Conservation (phyloP, 805 yeast genomes). For the Yamadazyma kitorensis region DNA sequence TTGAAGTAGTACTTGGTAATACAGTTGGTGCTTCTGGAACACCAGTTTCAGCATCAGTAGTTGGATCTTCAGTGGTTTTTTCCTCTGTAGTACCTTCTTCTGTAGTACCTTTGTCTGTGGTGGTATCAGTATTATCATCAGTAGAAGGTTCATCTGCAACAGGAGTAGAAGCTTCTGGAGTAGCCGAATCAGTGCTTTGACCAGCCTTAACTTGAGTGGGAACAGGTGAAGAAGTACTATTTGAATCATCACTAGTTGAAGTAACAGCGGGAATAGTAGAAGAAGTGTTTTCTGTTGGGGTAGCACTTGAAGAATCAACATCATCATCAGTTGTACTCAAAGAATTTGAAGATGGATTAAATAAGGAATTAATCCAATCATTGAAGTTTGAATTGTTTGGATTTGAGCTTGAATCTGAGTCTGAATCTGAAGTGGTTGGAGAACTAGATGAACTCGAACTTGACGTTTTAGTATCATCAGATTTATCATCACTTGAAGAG, state of each 20-base stretch:
- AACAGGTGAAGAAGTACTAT: neutral
- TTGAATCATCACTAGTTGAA: neutral
- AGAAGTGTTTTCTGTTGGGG: no score
- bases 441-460: neutral
- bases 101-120: neutral
- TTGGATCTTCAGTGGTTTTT: neutral
- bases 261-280: neutral
- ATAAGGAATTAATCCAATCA: constrained; percentile 6
- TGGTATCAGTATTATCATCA: neutral
- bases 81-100: neutral
- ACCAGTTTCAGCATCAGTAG: neutral
- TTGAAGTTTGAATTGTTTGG: constrained; percentile 7
- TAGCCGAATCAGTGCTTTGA: neutral
- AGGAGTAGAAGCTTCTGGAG: constrained; percentile 2
- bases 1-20: neutral
- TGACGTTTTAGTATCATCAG: neutral
- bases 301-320: neutral
- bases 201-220: constrained; percentile 1
- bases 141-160: neutral
- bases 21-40: neutral
- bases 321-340: constrained; percentile 4
- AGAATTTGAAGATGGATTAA: neutral
- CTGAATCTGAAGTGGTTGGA: neutral
- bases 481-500: neutral
- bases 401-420: neutral